Evolutionary conservation across 441 rosid species (phyloP).

Genomic region (Erysimum cheiri): DNA sequence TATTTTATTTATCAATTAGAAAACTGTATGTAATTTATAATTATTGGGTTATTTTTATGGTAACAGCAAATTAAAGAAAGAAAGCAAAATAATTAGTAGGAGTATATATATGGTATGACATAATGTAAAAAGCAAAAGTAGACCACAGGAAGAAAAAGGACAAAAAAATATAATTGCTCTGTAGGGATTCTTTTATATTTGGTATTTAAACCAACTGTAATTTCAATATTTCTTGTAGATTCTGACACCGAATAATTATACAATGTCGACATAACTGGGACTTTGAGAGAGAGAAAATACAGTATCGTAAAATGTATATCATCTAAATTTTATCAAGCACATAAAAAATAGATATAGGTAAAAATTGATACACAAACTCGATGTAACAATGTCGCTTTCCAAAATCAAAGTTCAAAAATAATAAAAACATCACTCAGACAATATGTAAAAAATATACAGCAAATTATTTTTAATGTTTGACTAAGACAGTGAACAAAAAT

Average conservation of each 20-base stretch:
- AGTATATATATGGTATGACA: conserved; percentile 24
- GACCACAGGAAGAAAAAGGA: conserved; percentile 28
- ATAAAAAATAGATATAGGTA: too few relatives aligned
- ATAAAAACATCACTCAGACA: too few relatives aligned
- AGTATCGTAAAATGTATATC: background rate
- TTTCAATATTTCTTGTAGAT: conserved; percentile 32
- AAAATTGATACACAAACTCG: too few relatives aligned
- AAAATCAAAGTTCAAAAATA: too few relatives aligned
- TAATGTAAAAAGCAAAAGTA: conserved; percentile 37
- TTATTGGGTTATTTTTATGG: background rate
- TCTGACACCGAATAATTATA: conserved; percentile 43
- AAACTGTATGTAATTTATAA: background rate
- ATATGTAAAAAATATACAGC: too few relatives aligned
- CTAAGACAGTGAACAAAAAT: too few relatives aligned
- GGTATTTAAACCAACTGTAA: conserved; percentile 35
- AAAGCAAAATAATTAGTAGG: conserved; percentile 11
- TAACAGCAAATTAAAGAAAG: conserved; percentile 7
- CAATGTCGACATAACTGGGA: conserved; percentile 44
- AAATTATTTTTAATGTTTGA: too few relatives aligned
- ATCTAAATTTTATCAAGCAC: too few relatives aligned
- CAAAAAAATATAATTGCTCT: conserved; percentile 35
- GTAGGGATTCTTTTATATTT: conserved; percentile 28
- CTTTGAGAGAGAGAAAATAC: conserved; percentile 20
- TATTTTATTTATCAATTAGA: conserved; percentile 6
- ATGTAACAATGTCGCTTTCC: too few relatives aligned